Conservation (phyloP, 192 early-diverging fungal species). For the Chytriomyces sp. region DNA sequence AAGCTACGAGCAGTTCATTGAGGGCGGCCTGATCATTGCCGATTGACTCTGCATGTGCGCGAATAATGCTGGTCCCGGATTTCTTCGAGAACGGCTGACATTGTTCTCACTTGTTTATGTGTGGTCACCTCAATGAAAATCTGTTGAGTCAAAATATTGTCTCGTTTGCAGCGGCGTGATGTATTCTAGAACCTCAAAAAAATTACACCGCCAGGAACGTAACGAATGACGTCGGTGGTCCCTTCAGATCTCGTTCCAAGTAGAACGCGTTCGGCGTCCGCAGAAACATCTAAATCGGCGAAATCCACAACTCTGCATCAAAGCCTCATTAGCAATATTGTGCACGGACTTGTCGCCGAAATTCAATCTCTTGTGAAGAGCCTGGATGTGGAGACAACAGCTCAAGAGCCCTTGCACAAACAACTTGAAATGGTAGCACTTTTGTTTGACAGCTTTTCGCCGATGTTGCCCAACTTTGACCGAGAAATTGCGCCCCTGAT, state of each 20-base stretch:
- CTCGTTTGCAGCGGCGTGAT: too few relatives aligned
- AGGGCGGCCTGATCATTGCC: background rate
- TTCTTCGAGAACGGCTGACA: slow-evolving; percentile 5
- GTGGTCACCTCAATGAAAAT: too few relatives aligned
- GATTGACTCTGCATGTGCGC: background rate
- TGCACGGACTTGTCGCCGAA: background rate
- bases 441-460: background rate
- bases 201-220: background rate
- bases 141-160: too few relatives aligned
- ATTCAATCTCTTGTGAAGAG: background rate
- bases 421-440: background rate
- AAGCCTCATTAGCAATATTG: background rate
- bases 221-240: background rate
- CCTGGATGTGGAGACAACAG: background rate
- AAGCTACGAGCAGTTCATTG: slow-evolving; percentile 7
- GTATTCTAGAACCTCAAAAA: background rate
- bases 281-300: background rate
- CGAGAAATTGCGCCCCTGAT: slow-evolving; percentile 2
- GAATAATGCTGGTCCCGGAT: background rate
- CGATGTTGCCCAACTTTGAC: slow-evolving; percentile 4
- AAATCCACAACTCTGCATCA: background rate
- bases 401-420: slow-evolving; percentile 5
- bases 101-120: background rate
- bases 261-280: too few relatives aligned
- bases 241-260: too few relatives aligned